Conservation (phyloP, 2,329 filamentous ascomycete genomes). For the Didymellaceae sp. region DNA sequence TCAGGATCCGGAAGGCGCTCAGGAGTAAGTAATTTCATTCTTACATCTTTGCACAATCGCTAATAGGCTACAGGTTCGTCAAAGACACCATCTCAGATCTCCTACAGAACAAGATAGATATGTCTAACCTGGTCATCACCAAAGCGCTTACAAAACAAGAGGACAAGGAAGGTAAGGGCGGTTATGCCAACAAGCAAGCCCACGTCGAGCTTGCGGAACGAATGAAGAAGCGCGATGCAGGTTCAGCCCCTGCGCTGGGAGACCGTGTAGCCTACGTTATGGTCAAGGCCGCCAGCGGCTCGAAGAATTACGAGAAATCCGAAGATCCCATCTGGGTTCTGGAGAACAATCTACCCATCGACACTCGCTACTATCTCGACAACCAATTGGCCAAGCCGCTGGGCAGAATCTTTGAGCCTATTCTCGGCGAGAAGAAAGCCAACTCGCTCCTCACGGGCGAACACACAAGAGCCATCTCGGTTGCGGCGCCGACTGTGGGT, state of each 20-base stretch:
- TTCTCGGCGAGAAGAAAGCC: conserved; percentile 91
- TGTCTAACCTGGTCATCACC: conserved; percentile 99
- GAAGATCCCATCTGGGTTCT: conserved; percentile 97
- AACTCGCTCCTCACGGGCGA: conserved; percentile 86
- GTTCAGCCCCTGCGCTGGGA: conserved; percentile 88
- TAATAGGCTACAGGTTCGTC: conserved; percentile 72
- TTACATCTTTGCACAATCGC: background rate
- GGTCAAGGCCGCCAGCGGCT: conserved; percentile 84
- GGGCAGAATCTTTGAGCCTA: conserved; percentile 95
- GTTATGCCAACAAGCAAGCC: conserved; percentile 88
- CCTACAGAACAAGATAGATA: conserved; percentile 96
- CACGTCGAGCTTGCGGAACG: conserved; percentile 94
- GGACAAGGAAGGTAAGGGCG: conserved; percentile 43
- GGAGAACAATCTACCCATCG: conserved; percentile 96
- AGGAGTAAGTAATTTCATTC: conserved; percentile 72
- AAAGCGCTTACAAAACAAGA: conserved; percentile 84
- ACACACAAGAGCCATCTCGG: conserved; percentile 92
- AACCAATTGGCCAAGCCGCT: conserved; percentile 97
- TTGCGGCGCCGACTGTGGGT: conserved; percentile 88
- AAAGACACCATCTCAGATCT: conserved; percentile 95
- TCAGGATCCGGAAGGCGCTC: conserved; percentile 84
- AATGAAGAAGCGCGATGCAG: conserved; percentile 96
- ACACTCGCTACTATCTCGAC: conserved; percentile 98
- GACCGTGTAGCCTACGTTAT: conserved; percentile 99
- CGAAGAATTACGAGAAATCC: conserved; percentile 95